Evolutionary conservation across 352 stramenopile genomes (phyloP).

Genomic region (Phytophthora sojae): DNA sequence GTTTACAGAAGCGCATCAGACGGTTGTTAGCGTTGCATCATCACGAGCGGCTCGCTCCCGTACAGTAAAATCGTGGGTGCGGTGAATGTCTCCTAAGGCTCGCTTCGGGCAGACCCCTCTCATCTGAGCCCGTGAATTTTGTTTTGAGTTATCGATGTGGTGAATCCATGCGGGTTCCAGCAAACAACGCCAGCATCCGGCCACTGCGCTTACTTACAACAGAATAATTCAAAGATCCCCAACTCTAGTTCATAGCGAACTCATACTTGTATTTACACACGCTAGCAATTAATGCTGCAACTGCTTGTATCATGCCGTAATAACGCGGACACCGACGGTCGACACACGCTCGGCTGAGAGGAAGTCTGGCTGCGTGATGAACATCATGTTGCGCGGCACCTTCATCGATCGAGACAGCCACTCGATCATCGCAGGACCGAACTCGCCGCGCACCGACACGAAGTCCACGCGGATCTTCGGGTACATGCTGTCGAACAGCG

Average conservation of each 20-base stretch:
- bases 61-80: background rate
- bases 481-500: no score
- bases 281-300: background rate
- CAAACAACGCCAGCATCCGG: no score
- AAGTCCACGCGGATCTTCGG: no score
- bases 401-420: conserved; percentile 73
- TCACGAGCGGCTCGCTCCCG: background rate
- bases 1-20: background rate
- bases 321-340: conserved; percentile 75
- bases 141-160: no score
- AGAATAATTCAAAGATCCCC: no score
- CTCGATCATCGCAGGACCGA: conserved; percentile 72
- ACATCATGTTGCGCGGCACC: conserved; percentile 89
- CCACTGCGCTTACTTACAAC: no score
- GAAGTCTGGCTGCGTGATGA: conserved; percentile 87
- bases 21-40: background rate
- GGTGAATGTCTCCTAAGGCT: no score
- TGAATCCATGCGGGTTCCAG: no score
- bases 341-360: conserved; percentile 66
- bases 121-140: no score
- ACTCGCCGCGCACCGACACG: conserved; percentile 61
- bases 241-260: background rate
- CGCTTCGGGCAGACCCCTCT: no score
- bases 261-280: conserved; percentile 5
- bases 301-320: conserved; percentile 52